Evolutionary conservation across 2,329 filamentous ascomycete genomes (phyloP).

Genomic region (Colletotrichum lentis): DNA sequence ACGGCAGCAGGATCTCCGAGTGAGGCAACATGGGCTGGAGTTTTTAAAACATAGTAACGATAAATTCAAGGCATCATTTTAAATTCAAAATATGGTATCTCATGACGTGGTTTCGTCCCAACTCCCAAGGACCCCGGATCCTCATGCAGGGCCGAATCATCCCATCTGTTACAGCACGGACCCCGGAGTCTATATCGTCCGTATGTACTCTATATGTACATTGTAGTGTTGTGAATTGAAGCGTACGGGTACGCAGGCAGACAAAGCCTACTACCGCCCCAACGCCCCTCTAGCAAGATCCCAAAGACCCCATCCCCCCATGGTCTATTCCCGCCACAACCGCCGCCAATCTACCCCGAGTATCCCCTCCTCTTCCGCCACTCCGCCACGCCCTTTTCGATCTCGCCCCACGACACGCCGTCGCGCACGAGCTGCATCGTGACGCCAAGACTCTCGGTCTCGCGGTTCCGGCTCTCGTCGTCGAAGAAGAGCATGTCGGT

Average conservation of each 20-base stretch:
- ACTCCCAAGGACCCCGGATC: not conserved
- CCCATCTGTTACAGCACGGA: not conserved
- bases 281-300: not conserved
- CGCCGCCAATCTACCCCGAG: not conserved
- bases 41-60: not conserved
- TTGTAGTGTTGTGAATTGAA: not conserved
- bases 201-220: not conserved
- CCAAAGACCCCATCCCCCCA: too few relatives aligned
- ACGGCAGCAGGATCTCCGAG: conserved; percentile 4
- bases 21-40: conserved; percentile 32
- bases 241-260: not conserved
- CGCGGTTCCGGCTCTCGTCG: conserved; percentile 85
- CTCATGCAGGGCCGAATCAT: not conserved
- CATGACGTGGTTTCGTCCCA: conserved; percentile 20
- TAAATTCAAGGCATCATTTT: not conserved
- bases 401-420: conserved; percentile 77
- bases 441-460: conserved; percentile 81
- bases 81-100: conserved; percentile 7
- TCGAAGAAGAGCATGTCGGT: conserved; percentile 96
- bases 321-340: too few relatives aligned
- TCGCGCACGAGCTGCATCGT: conserved; percentile 84
- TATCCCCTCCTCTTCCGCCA: conserved; percentile 79
- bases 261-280: too few relatives aligned
- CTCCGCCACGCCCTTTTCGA: conserved; percentile 79
- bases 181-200: not conserved